Evolutionary conservation across 805 yeast species (phyloP), one percentile per base, ranked within the genome.

Genomic region (Kluyveromyces wickerhamii): DNA sequence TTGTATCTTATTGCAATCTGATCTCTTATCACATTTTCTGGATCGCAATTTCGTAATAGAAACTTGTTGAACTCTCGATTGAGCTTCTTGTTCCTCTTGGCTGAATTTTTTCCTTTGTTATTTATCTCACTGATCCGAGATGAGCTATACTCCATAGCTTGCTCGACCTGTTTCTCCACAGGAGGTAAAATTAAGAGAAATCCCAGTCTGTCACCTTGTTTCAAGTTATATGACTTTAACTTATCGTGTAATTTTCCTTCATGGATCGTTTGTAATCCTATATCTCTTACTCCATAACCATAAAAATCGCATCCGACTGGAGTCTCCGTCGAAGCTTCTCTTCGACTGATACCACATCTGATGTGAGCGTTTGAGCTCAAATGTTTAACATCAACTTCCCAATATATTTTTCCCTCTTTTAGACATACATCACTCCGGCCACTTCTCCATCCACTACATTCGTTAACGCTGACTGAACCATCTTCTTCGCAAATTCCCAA

Each of bases 221-320:
- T 59, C 45, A 86, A 76, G 4, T 33, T 29, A 4, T 28, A 77
- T 17, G 63, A 69, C 2, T 59, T 47, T 66, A 79, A 64, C 43
- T 74, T 72, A 21, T 69, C 59, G n/a, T 27, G 34, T 14, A 52
- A 28, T 29, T 47, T 49, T 11, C 63, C 62, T 23, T 52, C 54
- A 43, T 92, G 94, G 16, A 92, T 67, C 19, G 72, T 73, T 44
- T 83, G 82, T 2, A 94, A 88, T 5, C 70, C 67, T 23, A 71
- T 69, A 59, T 89, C 96, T 39, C 96, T 67, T 2, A 92, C 51
- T 2, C 95, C 96, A 57, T 92, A 89, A 0, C 96, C 89, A 60
- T 87, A 92, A 0, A 87, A 89, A 57, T 92, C 97, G 49, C 74
- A 85, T 3, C 99, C 99, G 5, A 88, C 92, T 0, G 99, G 97